Conservation (phyloP, 495 filamentous ascomycete genomes). For the Penicillium ochrochloron region DNA sequence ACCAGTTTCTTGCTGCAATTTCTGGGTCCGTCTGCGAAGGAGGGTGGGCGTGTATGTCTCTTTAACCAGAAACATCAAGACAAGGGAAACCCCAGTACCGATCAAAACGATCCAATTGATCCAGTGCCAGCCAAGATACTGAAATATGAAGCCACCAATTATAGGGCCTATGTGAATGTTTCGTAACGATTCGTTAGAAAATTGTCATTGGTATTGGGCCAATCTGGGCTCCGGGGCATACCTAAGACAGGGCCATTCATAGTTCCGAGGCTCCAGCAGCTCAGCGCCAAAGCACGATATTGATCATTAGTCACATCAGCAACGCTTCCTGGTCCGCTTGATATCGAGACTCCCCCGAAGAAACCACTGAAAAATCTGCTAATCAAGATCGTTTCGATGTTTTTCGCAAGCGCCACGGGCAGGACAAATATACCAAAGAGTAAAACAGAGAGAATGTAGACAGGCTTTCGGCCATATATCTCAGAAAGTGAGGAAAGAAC, state of each 20-base stretch:
- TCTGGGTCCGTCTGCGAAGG: constrained; percentile 54
- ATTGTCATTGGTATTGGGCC: background rate
- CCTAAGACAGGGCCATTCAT: constrained; percentile 70
- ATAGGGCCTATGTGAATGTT: constrained; percentile 48
- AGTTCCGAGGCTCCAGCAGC: constrained; percentile 70
- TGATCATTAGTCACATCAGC: constrained; percentile 73
- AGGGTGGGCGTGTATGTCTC: constrained; percentile 74
- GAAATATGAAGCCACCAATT: constrained; percentile 72
- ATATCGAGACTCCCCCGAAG: constrained; percentile 69
- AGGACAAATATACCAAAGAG: constrained; percentile 68
- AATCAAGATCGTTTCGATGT: constrained; percentile 65
- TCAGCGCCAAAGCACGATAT: constrained; percentile 68
- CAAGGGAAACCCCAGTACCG: constrained; percentile 58
- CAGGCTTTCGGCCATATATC: constrained; percentile 69
- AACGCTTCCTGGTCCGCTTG: constrained; percentile 75
- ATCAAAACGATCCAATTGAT: constrained; percentile 85
- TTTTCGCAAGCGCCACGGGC: constrained; percentile 70
- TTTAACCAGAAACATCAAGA: constrained; percentile 52
- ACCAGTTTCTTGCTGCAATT: constrained; percentile 64
- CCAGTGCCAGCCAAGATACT: constrained; percentile 84
- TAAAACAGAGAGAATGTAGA: constrained; percentile 67
- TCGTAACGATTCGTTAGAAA: background rate
- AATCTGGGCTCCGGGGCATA: constrained; percentile 16
- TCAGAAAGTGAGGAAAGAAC: constrained; percentile 77
- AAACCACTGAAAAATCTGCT: constrained; percentile 61